A percentile compares a stretch with the other conserved stretches of the same genome.
Evolutionary conservation across 768 basidiomycete genomes (phyloP).

Genomic region (Lactifluus echinatus): DNA sequence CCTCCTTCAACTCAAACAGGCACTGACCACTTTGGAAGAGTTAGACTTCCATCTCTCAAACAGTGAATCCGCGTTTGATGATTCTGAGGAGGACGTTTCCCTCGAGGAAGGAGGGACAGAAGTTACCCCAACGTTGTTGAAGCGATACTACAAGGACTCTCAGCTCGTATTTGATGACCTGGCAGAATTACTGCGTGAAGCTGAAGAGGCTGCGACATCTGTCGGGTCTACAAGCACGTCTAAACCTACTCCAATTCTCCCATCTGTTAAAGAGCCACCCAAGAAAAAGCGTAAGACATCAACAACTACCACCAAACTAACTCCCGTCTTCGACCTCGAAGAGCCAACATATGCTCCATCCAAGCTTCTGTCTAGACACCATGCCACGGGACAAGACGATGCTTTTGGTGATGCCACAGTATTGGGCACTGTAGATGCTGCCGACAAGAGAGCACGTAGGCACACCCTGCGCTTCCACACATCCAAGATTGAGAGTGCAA

Average conservation of each 20-base stretch:
- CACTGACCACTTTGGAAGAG: constrained; percentile 71
- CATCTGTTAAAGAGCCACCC: constrained; percentile 24
- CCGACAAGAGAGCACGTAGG: constrained; percentile 75
- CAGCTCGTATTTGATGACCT: constrained; percentile 16
- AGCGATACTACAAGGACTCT: constrained; percentile 3
- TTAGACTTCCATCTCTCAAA: constrained; percentile 61
- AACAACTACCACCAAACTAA: constrained; percentile 23
- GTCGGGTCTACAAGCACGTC: constrained; percentile 17
- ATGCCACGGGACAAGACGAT: constrained; percentile 26
- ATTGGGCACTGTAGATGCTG: constrained; percentile 62
- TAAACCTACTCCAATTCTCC: constrained; percentile 12
- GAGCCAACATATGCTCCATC: constrained; percentile 60
- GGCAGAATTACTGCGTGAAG: constrained; percentile 13
- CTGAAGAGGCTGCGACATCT: constrained; percentile 17
- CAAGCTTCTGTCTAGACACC: constrained; percentile 17
- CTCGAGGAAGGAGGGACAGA: constrained; percentile 33
- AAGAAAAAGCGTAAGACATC: constrained; percentile 64
- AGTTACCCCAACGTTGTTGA: constrained; percentile 32
- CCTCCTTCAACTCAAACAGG: constrained; percentile 75
- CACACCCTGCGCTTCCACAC: constrained; percentile 90
- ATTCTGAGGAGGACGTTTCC: constrained; percentile 37
- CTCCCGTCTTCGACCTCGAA: constrained; percentile 63
- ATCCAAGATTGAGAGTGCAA: constrained; percentile 77
- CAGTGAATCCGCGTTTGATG: constrained; percentile 31
- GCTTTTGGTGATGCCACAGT: constrained; percentile 68